phyloP scores from a whole-genome alignment of 768 basidiomycete species.

The Collybia mongolica region DNA sequence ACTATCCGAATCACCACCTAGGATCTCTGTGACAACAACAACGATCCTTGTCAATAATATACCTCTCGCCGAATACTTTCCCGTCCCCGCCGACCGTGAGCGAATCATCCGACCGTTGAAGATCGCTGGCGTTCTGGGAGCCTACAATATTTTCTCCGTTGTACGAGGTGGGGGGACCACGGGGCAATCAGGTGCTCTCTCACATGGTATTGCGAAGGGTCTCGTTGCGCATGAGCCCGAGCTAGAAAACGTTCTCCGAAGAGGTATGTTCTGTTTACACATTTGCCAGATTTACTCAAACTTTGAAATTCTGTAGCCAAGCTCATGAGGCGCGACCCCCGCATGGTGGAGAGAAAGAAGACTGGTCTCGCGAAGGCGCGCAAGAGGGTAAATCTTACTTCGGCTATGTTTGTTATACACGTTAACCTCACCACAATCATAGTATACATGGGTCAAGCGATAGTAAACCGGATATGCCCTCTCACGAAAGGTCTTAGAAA shows the following conservation, averaged over 20 bases:
- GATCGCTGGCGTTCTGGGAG: constrained; percentile 79
- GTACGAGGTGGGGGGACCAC: constrained; percentile 87
- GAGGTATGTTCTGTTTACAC: constrained; percentile 49
- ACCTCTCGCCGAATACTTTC: constrained; percentile 79
- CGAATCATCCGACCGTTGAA: constrained; percentile 80
- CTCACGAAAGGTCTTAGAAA: no score
- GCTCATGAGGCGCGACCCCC: constrained; percentile 85
- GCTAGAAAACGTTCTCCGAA: constrained; percentile 61
- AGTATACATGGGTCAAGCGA: constrained; percentile 98
- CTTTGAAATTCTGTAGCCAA: constrained; percentile 53
- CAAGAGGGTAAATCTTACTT: constrained; percentile 63
- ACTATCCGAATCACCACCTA: constrained; percentile 13
- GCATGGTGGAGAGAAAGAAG: constrained; percentile 99
- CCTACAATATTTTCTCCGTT: constrained; percentile 76
- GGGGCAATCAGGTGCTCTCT: constrained; percentile 88
- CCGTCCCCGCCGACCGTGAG: constrained; percentile 73
- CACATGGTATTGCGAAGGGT: constrained; percentile 74
- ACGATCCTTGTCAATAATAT: constrained; percentile 84
- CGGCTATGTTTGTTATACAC: neutral
- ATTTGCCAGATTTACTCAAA: neutral
- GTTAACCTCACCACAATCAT: constrained; percentile 15
- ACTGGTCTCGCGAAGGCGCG: constrained; percentile 90
- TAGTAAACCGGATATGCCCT: constrained; percentile 28
- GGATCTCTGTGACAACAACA: constrained; percentile 43
- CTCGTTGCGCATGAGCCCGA: constrained; percentile 71